These are phyloP conservation scores for Ministeria vibrans DNA, from an alignment of 78 protist species.

Conservation along the genomic window DNA sequence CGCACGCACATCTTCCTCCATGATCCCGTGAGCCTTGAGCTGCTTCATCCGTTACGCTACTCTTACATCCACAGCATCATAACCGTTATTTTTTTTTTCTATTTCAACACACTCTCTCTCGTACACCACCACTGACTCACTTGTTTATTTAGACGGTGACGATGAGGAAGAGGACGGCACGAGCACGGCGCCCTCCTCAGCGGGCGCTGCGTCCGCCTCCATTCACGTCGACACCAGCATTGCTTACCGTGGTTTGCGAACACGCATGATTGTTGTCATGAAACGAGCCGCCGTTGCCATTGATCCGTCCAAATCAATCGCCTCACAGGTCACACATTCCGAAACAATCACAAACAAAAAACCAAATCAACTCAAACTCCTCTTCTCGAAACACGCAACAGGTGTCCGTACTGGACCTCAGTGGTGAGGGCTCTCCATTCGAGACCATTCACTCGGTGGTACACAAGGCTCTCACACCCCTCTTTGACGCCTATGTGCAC, in stretches of 20 bases:
- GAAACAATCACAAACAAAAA: no score
- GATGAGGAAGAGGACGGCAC: no score
- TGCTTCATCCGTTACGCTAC: not conserved
- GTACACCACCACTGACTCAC: not conserved
- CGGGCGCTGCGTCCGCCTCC: not conserved
- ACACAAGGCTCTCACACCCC: conserved; percentile 66
- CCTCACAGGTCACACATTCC: not conserved
- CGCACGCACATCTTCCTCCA: not conserved
- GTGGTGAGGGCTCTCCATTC: conserved; percentile 34
- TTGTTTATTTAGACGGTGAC: not conserved
- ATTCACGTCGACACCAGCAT: not conserved
- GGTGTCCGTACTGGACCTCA: not conserved
- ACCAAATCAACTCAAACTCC: no score
- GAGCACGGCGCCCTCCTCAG: not conserved
- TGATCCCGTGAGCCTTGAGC: not conserved
- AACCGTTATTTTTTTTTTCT: not conserved
- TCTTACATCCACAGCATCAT: not conserved
- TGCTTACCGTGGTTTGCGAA: not conserved
- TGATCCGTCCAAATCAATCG: not conserved
- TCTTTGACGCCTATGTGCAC: conserved; percentile 35
- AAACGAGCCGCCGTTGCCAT: not conserved
- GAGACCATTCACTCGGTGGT: conserved; percentile 61
- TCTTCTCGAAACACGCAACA: not conserved
- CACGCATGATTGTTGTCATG: no score
- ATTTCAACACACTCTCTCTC: not conserved